Evolutionary conservation across 2,329 filamentous ascomycete species (phyloP).

Genomic region (Stagonosporopsis cucurbitacearum): DNA sequence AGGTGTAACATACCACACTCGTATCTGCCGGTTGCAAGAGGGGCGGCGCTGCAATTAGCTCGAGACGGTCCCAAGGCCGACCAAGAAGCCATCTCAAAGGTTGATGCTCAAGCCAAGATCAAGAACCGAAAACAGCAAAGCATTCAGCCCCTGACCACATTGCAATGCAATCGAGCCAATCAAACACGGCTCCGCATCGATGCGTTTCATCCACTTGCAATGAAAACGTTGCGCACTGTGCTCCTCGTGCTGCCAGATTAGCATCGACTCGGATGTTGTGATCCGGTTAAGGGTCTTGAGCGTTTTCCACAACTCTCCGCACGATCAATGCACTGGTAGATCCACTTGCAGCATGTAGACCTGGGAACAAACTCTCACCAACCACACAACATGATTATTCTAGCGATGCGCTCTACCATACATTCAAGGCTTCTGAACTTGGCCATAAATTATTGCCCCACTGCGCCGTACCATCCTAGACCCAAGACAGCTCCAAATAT

Average conservation of each 20-base stretch:
- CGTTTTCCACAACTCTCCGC: not conserved
- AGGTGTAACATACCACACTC: slow-evolving; percentile 6
- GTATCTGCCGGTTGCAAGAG: not conserved
- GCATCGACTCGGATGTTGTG: not conserved
- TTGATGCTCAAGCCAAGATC: slow-evolving; percentile 6
- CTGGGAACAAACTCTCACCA: not conserved
- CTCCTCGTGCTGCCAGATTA: slow-evolving; percentile 6
- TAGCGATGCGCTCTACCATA: not conserved
- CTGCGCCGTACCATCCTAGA: slow-evolving; percentile 50
- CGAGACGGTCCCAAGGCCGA: slow-evolving; percentile 3
- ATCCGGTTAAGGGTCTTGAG: not conserved
- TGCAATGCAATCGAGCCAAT: slow-evolving; percentile 2
- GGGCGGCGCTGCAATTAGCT: slow-evolving; percentile 2
- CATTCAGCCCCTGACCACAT: slow-evolving; percentile 8
- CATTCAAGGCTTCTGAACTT: not conserved
- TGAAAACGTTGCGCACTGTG: slow-evolving; percentile 9
- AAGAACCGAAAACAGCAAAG: slow-evolving; percentile 6
- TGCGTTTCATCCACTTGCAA: slow-evolving; percentile 1
- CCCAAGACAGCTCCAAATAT: slow-evolving; percentile 50
- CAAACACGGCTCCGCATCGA: not conserved
- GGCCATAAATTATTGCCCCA: slow-evolving; percentile 25
- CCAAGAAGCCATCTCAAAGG: slow-evolving; percentile 1
- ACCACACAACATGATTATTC: not conserved
- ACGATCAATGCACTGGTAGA: not conserved
- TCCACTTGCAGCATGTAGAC: not conserved